Evolutionary conservation across 2,329 filamentous ascomycete genomes (phyloP), one percentile per base, ranked within the genome.

Genomic region (Phoma sp.): DNA sequence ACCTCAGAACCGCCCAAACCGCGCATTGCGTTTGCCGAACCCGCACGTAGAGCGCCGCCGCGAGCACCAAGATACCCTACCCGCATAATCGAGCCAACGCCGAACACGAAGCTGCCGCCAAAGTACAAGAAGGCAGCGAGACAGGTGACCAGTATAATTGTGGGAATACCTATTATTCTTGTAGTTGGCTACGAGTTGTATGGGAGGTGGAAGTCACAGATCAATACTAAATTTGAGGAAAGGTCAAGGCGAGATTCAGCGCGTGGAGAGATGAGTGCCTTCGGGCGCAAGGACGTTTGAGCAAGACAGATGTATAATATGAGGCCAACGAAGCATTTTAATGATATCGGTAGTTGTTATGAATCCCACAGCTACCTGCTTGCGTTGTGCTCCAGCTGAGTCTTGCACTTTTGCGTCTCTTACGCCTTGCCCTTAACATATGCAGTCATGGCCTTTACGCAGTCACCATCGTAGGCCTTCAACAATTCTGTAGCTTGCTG

Each of bases 401-500:
- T 29, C 27, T 29, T 9, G 27, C 27, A 29, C 27, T 9, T 29
- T 29, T 2, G 27, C 3, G 27, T 9, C 6, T 9, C 2, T 44
- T 8, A 55, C 5, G 46, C 52, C 23, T 30, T 42, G 3, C 52
- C 46, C 2, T n/a, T 14, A 7, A 84, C 73, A 68, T 78, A 91
- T 0, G 86, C 84, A 54, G 76, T 81, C 79, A 93, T 83, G 1
- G 89, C 89, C 72, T 84, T 81, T 35, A 87, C 80, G 1, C 83
- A 83, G 67, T 91, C 82, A 2, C 89, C 90, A 44, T 91, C 88
- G 65, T 92, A 80, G 4, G 82, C 79, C 72, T 86, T 88, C 4
- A 95, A 80, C 45, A 93, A 74, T 57, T 93, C 90, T 1, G 87
- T 92, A 1, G 89, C 90, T 73, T 87, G 91, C 2, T 78, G 64